Conservation (phyloP, 306 rosid genomes). For the Carpinus viminea region DNA sequence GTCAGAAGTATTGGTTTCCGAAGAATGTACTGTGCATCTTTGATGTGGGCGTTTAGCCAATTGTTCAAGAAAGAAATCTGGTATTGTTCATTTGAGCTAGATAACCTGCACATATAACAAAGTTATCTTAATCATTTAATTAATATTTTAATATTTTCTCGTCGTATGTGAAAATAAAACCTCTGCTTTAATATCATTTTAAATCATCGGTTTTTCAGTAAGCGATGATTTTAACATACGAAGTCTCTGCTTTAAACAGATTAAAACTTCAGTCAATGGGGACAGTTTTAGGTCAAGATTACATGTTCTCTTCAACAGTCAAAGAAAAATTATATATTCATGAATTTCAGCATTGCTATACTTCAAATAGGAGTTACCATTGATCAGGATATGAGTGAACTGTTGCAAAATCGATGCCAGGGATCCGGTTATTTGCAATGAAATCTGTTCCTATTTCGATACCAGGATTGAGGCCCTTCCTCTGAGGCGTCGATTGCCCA, state of each 20-base stretch:
- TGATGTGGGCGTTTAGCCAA: slow-evolving; percentile 73
- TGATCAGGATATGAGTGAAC: slow-evolving; percentile 91
- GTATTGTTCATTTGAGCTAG: slow-evolving; percentile 51
- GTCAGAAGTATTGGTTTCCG: slow-evolving; percentile 66
- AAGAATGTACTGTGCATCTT: slow-evolving; percentile 62
- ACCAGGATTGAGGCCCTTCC: slow-evolving; percentile 63
- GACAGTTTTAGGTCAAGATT: background rate
- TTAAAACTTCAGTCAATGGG: background rate
- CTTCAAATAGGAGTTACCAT: slow-evolving; percentile 45
- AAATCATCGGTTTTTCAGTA: no score
- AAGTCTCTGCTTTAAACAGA: no score
- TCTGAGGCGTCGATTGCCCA: slow-evolving; percentile 76
- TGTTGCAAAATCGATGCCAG: slow-evolving; percentile 79
- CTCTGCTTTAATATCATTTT: no score
- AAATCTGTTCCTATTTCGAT: slow-evolving; percentile 77
- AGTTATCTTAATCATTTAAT: background rate
- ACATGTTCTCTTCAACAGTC: background rate
- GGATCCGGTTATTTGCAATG: slow-evolving; percentile 67
- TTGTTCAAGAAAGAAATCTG: slow-evolving; percentile 70
- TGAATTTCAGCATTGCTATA: background rate
- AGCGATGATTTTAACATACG: no score
- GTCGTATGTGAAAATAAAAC: no score
- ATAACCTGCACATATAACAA: slow-evolving; percentile 46
- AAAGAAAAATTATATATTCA: background rate
- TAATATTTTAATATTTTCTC: no score